Evolutionary conservation across 305 asterid genomes (phyloP), one percentile per base, ranked within the genome.

Genomic region (Rubia tinctorum): DNA sequence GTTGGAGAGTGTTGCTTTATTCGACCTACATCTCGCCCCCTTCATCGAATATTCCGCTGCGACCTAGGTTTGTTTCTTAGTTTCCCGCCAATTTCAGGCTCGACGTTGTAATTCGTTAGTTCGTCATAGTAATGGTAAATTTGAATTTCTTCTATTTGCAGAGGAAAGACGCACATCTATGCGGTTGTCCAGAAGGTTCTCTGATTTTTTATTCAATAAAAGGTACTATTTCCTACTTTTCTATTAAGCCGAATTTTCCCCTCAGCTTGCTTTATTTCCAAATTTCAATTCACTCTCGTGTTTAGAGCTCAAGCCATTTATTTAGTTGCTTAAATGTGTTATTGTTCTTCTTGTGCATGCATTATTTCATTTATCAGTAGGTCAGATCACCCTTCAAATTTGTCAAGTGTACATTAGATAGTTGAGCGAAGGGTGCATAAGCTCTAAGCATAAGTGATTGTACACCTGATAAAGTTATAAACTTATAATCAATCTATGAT

Each of bases 131-230:
- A 37, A 22, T 30, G 65, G 27, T 73, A 8, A 47, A 49, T 14
- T 34, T 64, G 22, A 17, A 1, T 17, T 27, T 49, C 27, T 20
- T 7, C 42, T 27, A 27, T 18, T 64, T 73, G 73, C 87, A 94
- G 99, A 96, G 51, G 83, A 80, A 68, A 82, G 75, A 72, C 91
- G 76, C 79, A 86, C 81, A 4, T 80, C 90, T 0, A 86, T 89
- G 93, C 89, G 85, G 83, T 76, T 82, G 83, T 82, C 97, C 12
- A 92, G 87, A 82, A 77, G 80, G 14, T 88, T 90, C 75, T 78
- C 92, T 72, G 80, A 85, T 83, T 79, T 90, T 39, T 79, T 91
- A 69, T 92, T 92, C 80, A 88, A 83, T 82, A 87, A 73, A 86
- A 79, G 97, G 99, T 89, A n/a, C 66, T 40, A 17, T 18, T 69